Evolutionary conservation across 2,329 filamentous ascomycete species (phyloP).

Genomic region (Fonsecaea pugnacius): DNA sequence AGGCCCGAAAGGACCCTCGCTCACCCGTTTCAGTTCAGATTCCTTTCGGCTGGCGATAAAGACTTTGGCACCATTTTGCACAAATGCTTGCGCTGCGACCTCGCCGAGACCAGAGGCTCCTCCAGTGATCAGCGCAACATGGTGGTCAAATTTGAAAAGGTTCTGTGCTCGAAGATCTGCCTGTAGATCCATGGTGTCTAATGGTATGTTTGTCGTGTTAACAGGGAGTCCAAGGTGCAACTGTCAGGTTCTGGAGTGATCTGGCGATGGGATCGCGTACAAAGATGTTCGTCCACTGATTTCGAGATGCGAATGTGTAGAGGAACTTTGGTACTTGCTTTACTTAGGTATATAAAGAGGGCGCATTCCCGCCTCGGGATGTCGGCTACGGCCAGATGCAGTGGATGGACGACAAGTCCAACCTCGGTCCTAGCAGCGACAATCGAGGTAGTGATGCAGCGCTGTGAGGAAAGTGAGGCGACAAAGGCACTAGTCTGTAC

Average conservation of each 20-base stretch:
- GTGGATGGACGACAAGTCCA: neutral
- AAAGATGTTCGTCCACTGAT: neutral
- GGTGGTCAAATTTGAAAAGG: slow-evolving; percentile 40
- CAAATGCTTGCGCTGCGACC: slow-evolving; percentile 60
- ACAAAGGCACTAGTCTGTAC: too few relatives aligned
- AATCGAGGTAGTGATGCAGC: too few relatives aligned
- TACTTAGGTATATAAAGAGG: neutral
- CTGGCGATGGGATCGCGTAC: neutral
- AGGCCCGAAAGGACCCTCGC: slow-evolving; percentile 28
- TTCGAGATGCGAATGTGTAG: neutral
- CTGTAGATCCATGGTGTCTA: slow-evolving; percentile 21
- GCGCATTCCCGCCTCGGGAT: neutral
- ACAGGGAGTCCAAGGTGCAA: neutral
- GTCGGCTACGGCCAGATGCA: neutral
- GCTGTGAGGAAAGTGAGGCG: too few relatives aligned
- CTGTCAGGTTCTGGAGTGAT: neutral
- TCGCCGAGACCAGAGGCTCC: slow-evolving; percentile 45
- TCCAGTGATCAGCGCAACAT: slow-evolving; percentile 41
- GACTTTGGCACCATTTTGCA: slow-evolving; percentile 58
- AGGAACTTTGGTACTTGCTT: neutral
- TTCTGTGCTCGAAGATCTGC: slow-evolving; percentile 37
- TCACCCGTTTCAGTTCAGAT: slow-evolving; percentile 53
- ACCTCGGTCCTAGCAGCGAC: neutral
- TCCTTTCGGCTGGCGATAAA: slow-evolving; percentile 60
- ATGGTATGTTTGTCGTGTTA: neutral